Conservation (phyloP, 2,329 filamentous ascomycete genomes). For the Arthrobotrys sinensis region DNA sequence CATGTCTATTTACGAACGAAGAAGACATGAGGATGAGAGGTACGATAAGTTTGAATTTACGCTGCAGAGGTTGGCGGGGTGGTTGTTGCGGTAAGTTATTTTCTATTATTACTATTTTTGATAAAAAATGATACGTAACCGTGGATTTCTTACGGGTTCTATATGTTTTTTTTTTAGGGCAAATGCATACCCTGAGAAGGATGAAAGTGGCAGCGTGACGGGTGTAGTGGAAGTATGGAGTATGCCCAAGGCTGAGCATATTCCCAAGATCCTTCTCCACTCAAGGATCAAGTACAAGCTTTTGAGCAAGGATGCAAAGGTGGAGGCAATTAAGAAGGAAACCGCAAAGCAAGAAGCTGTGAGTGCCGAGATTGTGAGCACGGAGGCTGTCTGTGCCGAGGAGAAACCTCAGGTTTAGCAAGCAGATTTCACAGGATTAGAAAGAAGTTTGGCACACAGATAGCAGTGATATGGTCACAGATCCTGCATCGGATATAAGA, state of each 20-base stretch:
- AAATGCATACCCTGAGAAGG: conserved; percentile 39
- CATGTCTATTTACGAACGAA: conserved; percentile 27
- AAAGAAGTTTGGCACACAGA: background rate
- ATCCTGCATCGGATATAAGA: conserved; percentile 5
- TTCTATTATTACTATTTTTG: conserved; percentile 1
- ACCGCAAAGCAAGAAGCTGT: background rate
- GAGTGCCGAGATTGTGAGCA: background rate
- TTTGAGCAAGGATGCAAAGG: conserved; percentile 4
- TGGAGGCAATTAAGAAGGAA: conserved; percentile 8
- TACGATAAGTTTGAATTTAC: conserved; percentile 51
- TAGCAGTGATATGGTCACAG: background rate
- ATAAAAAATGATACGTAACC: background rate
- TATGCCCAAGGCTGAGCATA: conserved; percentile 44
- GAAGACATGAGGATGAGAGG: conserved; percentile 30
- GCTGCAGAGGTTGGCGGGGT: conserved; percentile 46
- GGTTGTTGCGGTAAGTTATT: conserved; percentile 50
- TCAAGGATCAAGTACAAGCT: conserved; percentile 44
- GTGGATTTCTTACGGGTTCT: background rate
- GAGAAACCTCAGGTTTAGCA: conserved; percentile 27
- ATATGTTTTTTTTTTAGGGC: conserved; percentile 16
- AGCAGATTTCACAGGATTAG: no score
- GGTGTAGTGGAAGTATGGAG: conserved; percentile 45
- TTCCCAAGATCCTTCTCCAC: conserved; percentile 40
- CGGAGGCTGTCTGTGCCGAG: no score
- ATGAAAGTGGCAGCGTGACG: conserved; percentile 13